Conservation (phyloP, 1,284 basidiomycete species). For the Thecaphora thlaspeos region DNA sequence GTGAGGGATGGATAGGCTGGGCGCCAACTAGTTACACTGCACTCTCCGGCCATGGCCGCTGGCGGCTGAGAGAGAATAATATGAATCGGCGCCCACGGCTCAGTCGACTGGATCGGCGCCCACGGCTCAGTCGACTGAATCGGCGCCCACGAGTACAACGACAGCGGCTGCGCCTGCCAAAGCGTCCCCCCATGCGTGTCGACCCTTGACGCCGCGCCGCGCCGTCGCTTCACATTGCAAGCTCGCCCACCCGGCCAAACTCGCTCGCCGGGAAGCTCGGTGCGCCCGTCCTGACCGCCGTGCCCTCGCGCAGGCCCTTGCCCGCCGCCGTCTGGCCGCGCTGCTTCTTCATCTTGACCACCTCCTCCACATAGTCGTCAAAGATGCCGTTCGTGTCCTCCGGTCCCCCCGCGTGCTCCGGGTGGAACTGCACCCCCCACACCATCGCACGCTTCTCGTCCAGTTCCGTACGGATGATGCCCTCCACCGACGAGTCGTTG, state of each 20-base stretch:
- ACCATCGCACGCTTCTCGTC: conserved; percentile 39
- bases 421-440: conserved; percentile 57
- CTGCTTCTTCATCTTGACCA: conserved; percentile 40
- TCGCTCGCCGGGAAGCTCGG: conserved; percentile 27
- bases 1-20: too few species aligned
- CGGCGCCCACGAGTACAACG: too few species aligned
- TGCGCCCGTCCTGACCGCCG: conserved; percentile 17
- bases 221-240: conserved; percentile 5
- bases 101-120: too few species aligned
- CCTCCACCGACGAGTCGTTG: conserved; percentile 55
- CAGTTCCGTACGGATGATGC: conserved; percentile 45
- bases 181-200: too few species aligned
- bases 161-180: too few species aligned
- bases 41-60: too few species aligned
- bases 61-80: too few species aligned
- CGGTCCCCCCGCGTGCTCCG: conserved; percentile 55
- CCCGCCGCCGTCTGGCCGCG: conserved; percentile 20
- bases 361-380: conserved; percentile 54
- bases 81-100: too few species aligned
- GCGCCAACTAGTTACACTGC: too few species aligned
- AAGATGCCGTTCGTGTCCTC: conserved; percentile 56
- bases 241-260: conserved; percentile 26
- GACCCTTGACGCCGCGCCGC: too few species aligned
- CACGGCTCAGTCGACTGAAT: too few species aligned
- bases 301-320: conserved; percentile 19